phyloP scores from a whole-genome alignment of 2,329 filamentous ascomycete species.

The Aspergillus floridensis region DNA sequence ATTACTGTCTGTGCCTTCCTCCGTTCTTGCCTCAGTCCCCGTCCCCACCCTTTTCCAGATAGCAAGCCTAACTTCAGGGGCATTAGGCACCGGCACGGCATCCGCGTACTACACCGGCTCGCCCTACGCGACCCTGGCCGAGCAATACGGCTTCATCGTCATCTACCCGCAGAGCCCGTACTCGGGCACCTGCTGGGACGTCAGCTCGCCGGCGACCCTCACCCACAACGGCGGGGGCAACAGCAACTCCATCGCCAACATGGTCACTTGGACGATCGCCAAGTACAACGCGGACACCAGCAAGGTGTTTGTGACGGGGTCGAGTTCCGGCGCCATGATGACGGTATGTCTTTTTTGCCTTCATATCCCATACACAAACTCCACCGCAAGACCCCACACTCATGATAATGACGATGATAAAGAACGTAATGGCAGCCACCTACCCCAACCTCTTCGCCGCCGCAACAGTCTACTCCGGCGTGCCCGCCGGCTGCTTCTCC shows the following conservation, averaged over 20 bases:
- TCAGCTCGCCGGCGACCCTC: slow-evolving; percentile 44
- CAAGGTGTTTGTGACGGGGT: slow-evolving; percentile 22
- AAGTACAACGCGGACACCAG: slow-evolving; percentile 33
- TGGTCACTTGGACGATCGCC: slow-evolving; percentile 36
- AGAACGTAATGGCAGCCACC: slow-evolving; percentile 24
- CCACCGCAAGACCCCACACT: not conserved
- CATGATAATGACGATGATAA: not conserved
- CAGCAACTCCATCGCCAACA: slow-evolving; percentile 41
- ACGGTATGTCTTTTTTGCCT: slow-evolving; percentile 9
- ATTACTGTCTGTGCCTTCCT: slow-evolving; percentile 50
- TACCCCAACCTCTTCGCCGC: slow-evolving; percentile 26
- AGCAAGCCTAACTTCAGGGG: not conserved
- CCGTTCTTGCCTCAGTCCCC: not conserved
- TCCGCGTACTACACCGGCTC: slow-evolving; percentile 49
- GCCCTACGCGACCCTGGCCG: slow-evolving; percentile 54
- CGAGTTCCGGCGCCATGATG: slow-evolving; percentile 24
- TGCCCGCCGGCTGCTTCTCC: slow-evolving; percentile 23
- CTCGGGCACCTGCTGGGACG: slow-evolving; percentile 59
- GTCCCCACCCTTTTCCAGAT: not conserved
- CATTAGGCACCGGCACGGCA: slow-evolving; percentile 17
- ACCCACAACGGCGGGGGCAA: slow-evolving; percentile 40
- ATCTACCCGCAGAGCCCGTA: slow-evolving; percentile 58
- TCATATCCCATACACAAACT: no score
- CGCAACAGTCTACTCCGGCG: slow-evolving; percentile 19
- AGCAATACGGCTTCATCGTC: slow-evolving; percentile 43